Base-by-base conservation (phyloP, 1,139 yeast genomes). In the Kodamaea anthophila region DNA sequence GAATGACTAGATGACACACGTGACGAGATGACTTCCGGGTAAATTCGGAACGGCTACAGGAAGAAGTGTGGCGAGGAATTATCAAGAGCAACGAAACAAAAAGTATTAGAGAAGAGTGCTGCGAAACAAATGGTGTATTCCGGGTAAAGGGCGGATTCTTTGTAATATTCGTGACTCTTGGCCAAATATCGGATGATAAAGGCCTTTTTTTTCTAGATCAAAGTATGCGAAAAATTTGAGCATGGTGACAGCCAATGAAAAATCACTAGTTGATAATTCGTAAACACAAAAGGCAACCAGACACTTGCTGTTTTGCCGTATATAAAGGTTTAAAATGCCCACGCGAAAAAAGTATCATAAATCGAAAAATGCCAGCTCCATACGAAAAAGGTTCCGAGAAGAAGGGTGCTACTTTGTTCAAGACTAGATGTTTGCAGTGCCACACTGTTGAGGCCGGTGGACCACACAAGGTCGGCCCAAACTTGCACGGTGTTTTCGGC, bases 401-500 rank as follows among this genome's bases (percentile, higher is more conserved):
- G 77, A 91, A 91, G 73, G 98, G 98, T 74, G 96, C 97, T 47
- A 86, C 85, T 60, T 77, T 91, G 50, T 91, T 91, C 81, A 91
- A 91, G 75, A 91, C 97, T 47, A 85, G 98, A 80, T 91, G 98
- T 70, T 76, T 87, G 53, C 98, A 91, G 74, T 91, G 98, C 70
- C 98, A 91, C 81, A 91, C 98, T 55, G 80, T 80, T 48, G 97
- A 91, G 66, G 71, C 68, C 41, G 96, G 96, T 58, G 98, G 94
- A 43, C 88, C 97, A 52, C 79, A 91, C 86, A 91, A 91, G 78
- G 96, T 91, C 55, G 98, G 98, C 63, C 98, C 98, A 60, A 91
- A 88, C 69, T 83, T 91, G 63, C 83, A 86, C 67, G 98, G 97
- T 65, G 70, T 91, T 49, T 70, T 91, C 44, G 94, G 94, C 57